Percentiles rank a stretch among this genome's conserved stretches.
These are phyloP conservation scores for Naganishia cerealis DNA, from an alignment of 1,284 basidiomycete genomes.

Conservation along the genomic window DNA sequence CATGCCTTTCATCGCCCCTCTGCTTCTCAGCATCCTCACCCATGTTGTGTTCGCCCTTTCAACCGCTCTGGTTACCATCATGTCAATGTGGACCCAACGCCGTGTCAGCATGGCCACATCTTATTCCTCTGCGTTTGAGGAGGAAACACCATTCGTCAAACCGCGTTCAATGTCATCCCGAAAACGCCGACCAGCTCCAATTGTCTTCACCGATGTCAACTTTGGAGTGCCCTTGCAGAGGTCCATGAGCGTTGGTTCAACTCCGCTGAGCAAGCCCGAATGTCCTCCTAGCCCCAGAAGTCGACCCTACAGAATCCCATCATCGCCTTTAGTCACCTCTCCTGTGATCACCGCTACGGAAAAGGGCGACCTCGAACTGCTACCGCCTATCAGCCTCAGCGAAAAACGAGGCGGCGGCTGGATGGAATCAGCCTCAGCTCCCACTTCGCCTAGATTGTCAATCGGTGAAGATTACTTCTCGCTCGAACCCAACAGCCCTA, in stretches of 20 bases:
- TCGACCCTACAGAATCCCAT: conserved; percentile 25
- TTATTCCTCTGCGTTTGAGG: conserved; percentile 15
- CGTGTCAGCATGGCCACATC: conserved; percentile 30
- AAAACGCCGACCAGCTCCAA: conserved; percentile 14
- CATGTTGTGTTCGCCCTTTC: conserved; percentile 30
- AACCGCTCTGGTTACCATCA: conserved; percentile 23
- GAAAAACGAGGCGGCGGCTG: conserved; percentile 5
- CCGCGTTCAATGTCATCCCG: conserved; percentile 4
- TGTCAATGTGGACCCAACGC: conserved; percentile 33
- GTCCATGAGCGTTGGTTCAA: conserved; percentile 16
- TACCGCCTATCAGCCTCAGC: conserved; percentile 16
- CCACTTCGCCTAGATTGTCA: background rate
- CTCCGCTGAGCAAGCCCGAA: conserved; percentile 19
- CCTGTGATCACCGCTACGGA: conserved; percentile 19
- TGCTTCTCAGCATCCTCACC: conserved; percentile 29
- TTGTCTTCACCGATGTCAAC: conserved; percentile 8
- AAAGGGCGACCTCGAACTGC: conserved; percentile 1
- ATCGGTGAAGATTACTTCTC: conserved; percentile 26
- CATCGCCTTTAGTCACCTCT: conserved; percentile 27
- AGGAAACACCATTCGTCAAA: conserved; percentile 14
- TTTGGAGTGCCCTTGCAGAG: conserved; percentile 22
- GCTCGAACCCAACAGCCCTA: conserved; percentile 33
- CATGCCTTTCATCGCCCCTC: conserved; percentile 28
- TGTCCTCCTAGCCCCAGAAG: conserved; percentile 13
- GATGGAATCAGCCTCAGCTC: conserved; percentile 3